Percentiles rank a stretch among this genome's conserved stretches.
These are phyloP conservation scores for Fusarium subglutinans DNA, from an alignment of 2,329 filamentous ascomycete genomes.

Conservation along the genomic window DNA sequence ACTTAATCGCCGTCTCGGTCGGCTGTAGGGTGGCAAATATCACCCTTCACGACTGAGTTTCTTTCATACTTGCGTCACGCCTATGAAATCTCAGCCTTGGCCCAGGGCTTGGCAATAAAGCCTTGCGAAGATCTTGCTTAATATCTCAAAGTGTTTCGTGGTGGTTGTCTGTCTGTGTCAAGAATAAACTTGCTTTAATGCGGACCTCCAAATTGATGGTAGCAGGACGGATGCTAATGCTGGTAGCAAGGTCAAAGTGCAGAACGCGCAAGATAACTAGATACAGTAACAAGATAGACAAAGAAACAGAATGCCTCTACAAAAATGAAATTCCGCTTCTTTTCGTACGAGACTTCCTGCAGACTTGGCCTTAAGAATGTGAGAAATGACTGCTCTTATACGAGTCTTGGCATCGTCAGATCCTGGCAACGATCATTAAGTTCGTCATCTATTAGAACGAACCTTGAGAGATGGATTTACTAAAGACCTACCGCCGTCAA, in stretches of 20 bases:
- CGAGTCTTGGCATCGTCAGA: not conserved
- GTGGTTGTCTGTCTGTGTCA: slow-evolving; percentile 1
- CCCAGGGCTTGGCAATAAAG: slow-evolving; percentile 12
- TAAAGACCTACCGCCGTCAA: not conserved
- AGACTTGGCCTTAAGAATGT: not conserved
- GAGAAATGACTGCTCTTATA: not conserved
- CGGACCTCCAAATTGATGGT: not conserved
- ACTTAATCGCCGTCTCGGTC: slow-evolving; percentile 22
- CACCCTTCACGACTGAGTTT: not conserved
- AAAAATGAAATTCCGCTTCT: not conserved
- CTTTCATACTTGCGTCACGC: slow-evolving; percentile 29
- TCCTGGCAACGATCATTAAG: not conserved
- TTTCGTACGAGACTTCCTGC: not conserved
- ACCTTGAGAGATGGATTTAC: not conserved
- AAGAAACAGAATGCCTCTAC: not conserved
- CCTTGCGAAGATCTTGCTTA: slow-evolving; percentile 12
- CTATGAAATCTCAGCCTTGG: slow-evolving; percentile 22
- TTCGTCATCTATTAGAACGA: not conserved
- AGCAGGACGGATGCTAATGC: not conserved
- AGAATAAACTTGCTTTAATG: not conserved
- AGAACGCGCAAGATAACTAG: not conserved
- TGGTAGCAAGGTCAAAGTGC: not conserved
- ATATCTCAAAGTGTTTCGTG: not conserved
- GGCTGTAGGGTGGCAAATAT: slow-evolving; percentile 33
- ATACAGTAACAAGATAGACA: not conserved